Conservation (phyloP, 2,329 filamentous ascomycete species). For the Septoria linicola region DNA sequence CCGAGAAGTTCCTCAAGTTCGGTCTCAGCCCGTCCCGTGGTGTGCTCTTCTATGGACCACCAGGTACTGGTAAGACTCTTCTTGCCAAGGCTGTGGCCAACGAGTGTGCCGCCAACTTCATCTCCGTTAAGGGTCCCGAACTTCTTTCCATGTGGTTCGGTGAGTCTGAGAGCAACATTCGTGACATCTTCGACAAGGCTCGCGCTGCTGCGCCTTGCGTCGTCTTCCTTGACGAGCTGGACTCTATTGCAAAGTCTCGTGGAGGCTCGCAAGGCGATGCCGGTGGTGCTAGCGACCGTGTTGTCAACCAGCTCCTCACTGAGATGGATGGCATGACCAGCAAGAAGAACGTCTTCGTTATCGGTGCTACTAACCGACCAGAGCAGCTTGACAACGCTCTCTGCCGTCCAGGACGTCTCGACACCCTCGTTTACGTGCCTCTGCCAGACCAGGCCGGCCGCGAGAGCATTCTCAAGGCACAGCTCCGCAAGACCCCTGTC, state of each 20-base stretch:
- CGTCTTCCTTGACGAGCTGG: constrained; percentile 97
- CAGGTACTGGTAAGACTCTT: constrained; percentile 99
- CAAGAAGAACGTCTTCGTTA: constrained; percentile 99
- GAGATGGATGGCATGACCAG: constrained; percentile 99
- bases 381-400: constrained; percentile 98
- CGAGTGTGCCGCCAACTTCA: constrained; percentile 99
- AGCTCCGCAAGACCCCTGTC: constrained; percentile 97
- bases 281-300: constrained; percentile 96
- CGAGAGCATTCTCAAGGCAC: constrained; percentile 85
- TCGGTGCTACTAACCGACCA: constrained; percentile 96
- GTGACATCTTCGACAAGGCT: constrained; percentile 99
- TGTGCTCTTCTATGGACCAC: constrained; percentile 98
- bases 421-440: constrained; percentile 97
- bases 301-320: constrained; percentile 98
- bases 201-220: constrained; percentile 96
- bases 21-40: constrained; percentile 95
- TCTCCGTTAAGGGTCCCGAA: constrained; percentile 98
- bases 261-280: constrained; percentile 94
- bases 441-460: constrained; percentile 89
- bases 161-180: constrained; percentile 99
- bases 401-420: constrained; percentile 96
- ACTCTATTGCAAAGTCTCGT: constrained; percentile 99
- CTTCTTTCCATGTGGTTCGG: constrained; percentile 99
- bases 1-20: constrained; percentile 99
- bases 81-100: constrained; percentile 99